Percentiles rank a stretch among this genome's conserved stretches.
Conservation (phyloP, 495 filamentous ascomycete species). For the Penicillium crystallinum region DNA sequence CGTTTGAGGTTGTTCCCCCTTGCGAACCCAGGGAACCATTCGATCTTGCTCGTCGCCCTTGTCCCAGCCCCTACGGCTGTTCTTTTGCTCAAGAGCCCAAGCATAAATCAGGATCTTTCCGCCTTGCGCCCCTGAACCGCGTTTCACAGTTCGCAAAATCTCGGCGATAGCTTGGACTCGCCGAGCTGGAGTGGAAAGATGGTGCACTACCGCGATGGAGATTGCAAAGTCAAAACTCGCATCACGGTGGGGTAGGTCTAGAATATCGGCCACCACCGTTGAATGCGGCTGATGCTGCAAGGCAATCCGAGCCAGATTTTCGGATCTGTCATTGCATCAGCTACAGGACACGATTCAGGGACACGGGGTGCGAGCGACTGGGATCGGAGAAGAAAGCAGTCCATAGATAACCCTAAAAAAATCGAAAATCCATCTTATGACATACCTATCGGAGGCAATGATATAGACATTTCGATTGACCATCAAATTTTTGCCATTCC, state of each 20-base stretch:
- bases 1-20: constrained; percentile 32
- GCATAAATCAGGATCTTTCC: constrained; percentile 81
- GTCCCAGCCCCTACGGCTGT: constrained; percentile 87
- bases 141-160: constrained; percentile 63
- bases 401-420: constrained; percentile 7
- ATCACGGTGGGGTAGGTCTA: constrained; percentile 61
- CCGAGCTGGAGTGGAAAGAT: constrained; percentile 77
- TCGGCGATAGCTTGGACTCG: constrained; percentile 67
- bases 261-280: constrained; percentile 67
- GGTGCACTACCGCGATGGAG: constrained; percentile 91
- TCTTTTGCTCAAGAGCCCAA: constrained; percentile 94
- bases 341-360: constrained; percentile 1
- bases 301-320: constrained; percentile 72
- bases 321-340: constrained; percentile 47
- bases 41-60: constrained; percentile 83
- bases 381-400: constrained; percentile 6
- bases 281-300: constrained; percentile 54
- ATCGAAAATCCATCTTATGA: constrained; percentile 9
- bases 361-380: constrained; percentile 8
- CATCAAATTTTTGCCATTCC: constrained; percentile 90
- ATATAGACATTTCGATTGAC: constrained; percentile 79
- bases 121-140: constrained; percentile 25
- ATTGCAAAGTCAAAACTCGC: constrained; percentile 85
- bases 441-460: constrained; percentile 78
- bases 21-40: constrained; percentile 93